Percentiles rank a stretch among this genome's conserved stretches.
Conservation (phyloP, 2,329 filamentous ascomycete genomes). For the Penicillium sp. region DNA sequence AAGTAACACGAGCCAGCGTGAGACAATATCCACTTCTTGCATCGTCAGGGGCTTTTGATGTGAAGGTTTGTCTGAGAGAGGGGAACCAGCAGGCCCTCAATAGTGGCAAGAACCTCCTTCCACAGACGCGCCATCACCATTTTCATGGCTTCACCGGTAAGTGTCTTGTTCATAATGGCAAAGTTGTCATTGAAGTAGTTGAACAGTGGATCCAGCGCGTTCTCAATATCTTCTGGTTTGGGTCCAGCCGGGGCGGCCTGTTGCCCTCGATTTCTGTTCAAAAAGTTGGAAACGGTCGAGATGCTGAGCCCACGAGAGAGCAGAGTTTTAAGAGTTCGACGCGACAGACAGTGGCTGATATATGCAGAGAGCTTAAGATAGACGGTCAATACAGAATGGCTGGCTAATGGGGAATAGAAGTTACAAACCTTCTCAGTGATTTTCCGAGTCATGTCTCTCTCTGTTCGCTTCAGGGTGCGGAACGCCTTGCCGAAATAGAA, state of each 20-base stretch:
- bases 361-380: conserved; percentile 70
- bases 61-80: conserved; percentile 89
- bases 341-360: conserved; percentile 83
- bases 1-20: conserved; percentile 85
- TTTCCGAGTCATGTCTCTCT: conserved; percentile 95
- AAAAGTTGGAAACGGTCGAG: conserved; percentile 67
- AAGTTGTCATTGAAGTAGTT: conserved; percentile 98
- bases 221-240: conserved; percentile 69
- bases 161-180: conserved; percentile 94
- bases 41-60: conserved; percentile 75
- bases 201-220: conserved; percentile 77
- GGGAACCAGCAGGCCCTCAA: conserved; percentile 89
- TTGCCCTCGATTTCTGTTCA: conserved; percentile 50
- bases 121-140: conserved; percentile 96
- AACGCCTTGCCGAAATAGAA: conserved; percentile 99
- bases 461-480: conserved; percentile 86
- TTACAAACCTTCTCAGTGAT: conserved; percentile 85
- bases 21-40: conserved; percentile 89
- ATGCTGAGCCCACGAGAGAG: conserved; percentile 68
- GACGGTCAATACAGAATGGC: conserved; percentile 6
- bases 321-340: conserved; percentile 69
- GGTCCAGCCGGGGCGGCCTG: conserved; percentile 49
- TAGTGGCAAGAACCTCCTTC: conserved; percentile 93
- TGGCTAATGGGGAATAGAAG: background rate
- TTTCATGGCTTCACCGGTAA: conserved; percentile 94